phyloP scores from a whole-genome alignment of 75 land plant species.

The Selaginella tamariscina region DNA sequence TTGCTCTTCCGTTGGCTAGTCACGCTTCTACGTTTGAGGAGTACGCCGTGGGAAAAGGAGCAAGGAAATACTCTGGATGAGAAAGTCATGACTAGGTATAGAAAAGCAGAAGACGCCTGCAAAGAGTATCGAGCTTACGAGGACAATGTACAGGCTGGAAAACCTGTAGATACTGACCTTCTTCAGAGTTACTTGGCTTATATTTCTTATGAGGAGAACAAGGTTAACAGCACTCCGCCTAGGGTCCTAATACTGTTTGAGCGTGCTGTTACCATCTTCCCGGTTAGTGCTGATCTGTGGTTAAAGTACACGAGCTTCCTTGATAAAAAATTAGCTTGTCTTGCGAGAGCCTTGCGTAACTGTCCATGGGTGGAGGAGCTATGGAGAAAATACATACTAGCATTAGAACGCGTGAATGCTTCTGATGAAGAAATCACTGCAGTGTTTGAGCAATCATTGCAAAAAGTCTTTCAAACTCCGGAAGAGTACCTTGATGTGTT shows the following conservation, averaged over 20 bases:
- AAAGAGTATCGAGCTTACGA: slow-evolving; percentile 48
- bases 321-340: slow-evolving; percentile 59
- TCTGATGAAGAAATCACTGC: slow-evolving; percentile 48
- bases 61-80: slow-evolving; percentile 43
- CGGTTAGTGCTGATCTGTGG: slow-evolving; percentile 82
- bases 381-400: slow-evolving; percentile 68
- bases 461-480: slow-evolving; percentile 51
- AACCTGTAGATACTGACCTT: slow-evolving; percentile 45
- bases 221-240: slow-evolving; percentile 71
- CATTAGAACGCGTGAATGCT: slow-evolving; percentile 58
- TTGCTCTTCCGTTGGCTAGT: slow-evolving; percentile 55
- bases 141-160: slow-evolving; percentile 39
- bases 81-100: slow-evolving; percentile 49
- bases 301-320: slow-evolving; percentile 63
- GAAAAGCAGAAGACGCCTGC: slow-evolving; percentile 60
- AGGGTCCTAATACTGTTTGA: slow-evolving; percentile 83
- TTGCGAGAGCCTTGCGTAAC: slow-evolving; percentile 68
- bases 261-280: slow-evolving; percentile 80
- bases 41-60: slow-evolving; percentile 75
- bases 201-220: slow-evolving; percentile 50
- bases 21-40: slow-evolving; percentile 36
- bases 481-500: slow-evolving; percentile 79
- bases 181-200: slow-evolving; percentile 77
- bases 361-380: slow-evolving; percentile 87
- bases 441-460: slow-evolving; percentile 73